These are phyloP conservation scores for Lipomyces chichibuensis DNA, from an alignment of 805 yeast species.

Conservation along the genomic window DNA sequence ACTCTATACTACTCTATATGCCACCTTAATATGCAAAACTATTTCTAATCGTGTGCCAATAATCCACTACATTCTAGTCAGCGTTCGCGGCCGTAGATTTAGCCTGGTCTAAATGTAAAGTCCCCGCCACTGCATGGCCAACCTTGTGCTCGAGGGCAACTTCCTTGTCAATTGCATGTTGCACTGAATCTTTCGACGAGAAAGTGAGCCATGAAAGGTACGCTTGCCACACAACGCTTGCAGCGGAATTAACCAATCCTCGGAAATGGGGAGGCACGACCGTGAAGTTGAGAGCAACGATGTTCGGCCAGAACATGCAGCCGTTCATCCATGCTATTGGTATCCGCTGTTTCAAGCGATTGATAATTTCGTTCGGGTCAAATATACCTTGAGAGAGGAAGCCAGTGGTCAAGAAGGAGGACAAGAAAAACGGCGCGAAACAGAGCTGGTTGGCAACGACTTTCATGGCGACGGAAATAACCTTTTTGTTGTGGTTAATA, in stretches of 20 bases:
- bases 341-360: slow-evolving; percentile 22
- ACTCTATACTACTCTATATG: background rate
- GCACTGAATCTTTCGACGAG: slow-evolving; percentile 19
- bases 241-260: slow-evolving; percentile 32
- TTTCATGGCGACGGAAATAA: slow-evolving; percentile 25
- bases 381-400: slow-evolving; percentile 27
- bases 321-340: slow-evolving; percentile 35
- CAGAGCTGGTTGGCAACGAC: slow-evolving; percentile 25
- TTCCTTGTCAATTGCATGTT: slow-evolving; percentile 24
- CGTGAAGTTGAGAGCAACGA: slow-evolving; percentile 31
- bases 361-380: slow-evolving; percentile 13
- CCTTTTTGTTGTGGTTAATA: slow-evolving; percentile 27
- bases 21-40: background rate
- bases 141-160: slow-evolving; percentile 22
- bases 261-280: slow-evolving; percentile 35
- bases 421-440: slow-evolving; percentile 33
- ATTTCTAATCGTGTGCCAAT: background rate
- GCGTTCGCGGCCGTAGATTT: slow-evolving; percentile 12
- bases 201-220: slow-evolving; percentile 32
- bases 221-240: slow-evolving; percentile 33
- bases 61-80: slow-evolving; percentile 6
- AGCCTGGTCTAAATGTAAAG: slow-evolving; percentile 19
- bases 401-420: slow-evolving; percentile 29
- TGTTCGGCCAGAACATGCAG: slow-evolving; percentile 36
- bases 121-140: slow-evolving; percentile 11